Percentiles rank a stretch among this genome's conserved stretches.
Conservation (phyloP, 371 early-diverging fungal species). For the Batkoa obscura region DNA sequence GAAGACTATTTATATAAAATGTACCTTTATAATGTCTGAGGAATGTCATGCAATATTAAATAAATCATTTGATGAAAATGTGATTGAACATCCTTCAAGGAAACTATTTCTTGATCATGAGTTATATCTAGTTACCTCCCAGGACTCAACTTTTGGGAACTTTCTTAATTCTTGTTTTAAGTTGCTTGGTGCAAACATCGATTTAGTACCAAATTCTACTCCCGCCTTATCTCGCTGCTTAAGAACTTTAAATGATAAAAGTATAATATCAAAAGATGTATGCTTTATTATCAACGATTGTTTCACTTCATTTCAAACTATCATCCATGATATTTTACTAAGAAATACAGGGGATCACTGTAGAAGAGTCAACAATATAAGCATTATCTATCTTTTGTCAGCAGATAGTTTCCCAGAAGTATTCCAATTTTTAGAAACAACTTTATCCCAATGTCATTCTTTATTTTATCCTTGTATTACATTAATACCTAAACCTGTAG, state of each 20-base stretch:
- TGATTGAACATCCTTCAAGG: neutral
- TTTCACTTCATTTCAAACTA: neutral
- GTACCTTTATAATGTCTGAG: neutral
- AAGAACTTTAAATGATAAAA: neutral
- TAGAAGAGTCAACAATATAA: neutral
- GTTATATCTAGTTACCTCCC: neutral
- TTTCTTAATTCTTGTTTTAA: neutral
- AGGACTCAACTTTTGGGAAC: neutral
- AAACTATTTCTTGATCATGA: neutral
- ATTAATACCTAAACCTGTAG: constrained; percentile 4
- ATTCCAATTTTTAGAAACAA: constrained; percentile 2
- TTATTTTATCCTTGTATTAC: neutral
- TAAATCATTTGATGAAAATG: neutral
- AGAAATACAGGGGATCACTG: neutral
- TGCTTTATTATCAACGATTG: neutral
- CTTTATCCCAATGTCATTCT: neutral
- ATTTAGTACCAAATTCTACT: neutral
- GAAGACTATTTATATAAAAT: constrained; percentile 1
- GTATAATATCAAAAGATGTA: neutral
- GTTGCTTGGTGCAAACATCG: neutral
- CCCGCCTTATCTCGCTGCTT: neutral
- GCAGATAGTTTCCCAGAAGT: neutral
- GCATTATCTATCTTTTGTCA: neutral
- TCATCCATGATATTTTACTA: neutral
- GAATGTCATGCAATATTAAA: neutral